Conservation (phyloP, 441 rosid genomes). For the Aleurites moluccanus region DNA sequence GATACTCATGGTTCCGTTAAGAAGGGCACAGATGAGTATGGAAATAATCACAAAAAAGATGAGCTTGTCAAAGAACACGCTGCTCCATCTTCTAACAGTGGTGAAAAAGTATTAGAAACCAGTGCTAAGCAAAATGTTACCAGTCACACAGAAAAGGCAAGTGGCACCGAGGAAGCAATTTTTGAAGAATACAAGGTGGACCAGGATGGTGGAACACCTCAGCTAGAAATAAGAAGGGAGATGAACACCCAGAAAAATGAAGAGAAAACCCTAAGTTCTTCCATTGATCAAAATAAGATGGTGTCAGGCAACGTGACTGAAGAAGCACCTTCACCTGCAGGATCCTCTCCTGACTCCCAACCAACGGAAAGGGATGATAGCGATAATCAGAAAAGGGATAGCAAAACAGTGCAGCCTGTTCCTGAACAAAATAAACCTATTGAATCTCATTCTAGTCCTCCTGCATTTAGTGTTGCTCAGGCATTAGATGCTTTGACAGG, state of each 20-base stretch:
- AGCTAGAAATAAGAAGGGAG: slow-evolving; percentile 43
- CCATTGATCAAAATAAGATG: slow-evolving; percentile 49
- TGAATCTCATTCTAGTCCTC: slow-evolving; percentile 38
- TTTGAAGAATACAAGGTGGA: slow-evolving; percentile 43
- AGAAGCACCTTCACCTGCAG: slow-evolving; percentile 39
- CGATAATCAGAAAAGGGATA: slow-evolving; percentile 56
- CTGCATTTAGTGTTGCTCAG: slow-evolving; percentile 63
- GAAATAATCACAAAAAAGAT: slow-evolving; percentile 39
- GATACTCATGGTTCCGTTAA: slow-evolving; percentile 37
- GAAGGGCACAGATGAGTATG: slow-evolving; percentile 42
- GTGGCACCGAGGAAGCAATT: slow-evolving; percentile 35
- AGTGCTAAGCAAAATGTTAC: slow-evolving; percentile 31
- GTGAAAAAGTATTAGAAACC: slow-evolving; percentile 42
- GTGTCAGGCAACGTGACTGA: slow-evolving; percentile 39
- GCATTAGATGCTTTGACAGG: slow-evolving; percentile 93
- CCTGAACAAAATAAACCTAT: slow-evolving; percentile 45
- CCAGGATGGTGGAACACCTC: slow-evolving; percentile 41
- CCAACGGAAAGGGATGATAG: slow-evolving; percentile 48
- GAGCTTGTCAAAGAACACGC: slow-evolving; percentile 42
- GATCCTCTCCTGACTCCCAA: slow-evolving; percentile 51
- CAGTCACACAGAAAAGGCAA: slow-evolving; percentile 38
- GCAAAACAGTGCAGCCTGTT: slow-evolving; percentile 40
- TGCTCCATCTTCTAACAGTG: slow-evolving; percentile 34
- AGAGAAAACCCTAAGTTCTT: slow-evolving; percentile 45
- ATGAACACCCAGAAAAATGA: slow-evolving; percentile 36